Evolutionary conservation across 257 asterid species (phyloP).

Genomic region (Capsicum chinense): DNA sequence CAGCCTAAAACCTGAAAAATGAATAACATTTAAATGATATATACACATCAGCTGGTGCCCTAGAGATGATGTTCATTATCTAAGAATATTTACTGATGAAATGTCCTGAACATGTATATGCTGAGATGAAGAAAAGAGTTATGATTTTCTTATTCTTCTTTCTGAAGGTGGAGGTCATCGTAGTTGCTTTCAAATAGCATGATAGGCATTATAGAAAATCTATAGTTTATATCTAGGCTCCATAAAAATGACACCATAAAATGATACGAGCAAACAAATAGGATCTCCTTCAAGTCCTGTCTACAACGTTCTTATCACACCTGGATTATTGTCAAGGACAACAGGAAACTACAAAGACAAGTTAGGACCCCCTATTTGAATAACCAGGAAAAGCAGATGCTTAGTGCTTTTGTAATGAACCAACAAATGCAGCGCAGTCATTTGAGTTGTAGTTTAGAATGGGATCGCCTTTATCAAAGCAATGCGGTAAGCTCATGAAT

Average conservation of each 20-base stretch:
- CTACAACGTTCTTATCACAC: background rate
- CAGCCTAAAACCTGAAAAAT: background rate
- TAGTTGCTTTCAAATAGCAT: background rate
- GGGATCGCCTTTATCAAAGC: background rate
- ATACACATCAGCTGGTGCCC: background rate
- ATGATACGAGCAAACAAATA: background rate
- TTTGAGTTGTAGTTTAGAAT: background rate
- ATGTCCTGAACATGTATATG: background rate
- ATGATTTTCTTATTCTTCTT: background rate
- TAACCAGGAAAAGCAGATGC: background rate
- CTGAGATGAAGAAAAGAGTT: background rate
- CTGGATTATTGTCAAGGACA: background rate
- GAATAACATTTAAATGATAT: background rate
- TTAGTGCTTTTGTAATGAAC: background rate
- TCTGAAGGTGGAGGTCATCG: background rate
- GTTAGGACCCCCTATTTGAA: background rate
- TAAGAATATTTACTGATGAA: background rate
- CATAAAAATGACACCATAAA: background rate
- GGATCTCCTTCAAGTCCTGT: background rate
- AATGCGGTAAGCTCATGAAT: background rate
- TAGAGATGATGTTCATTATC: background rate
- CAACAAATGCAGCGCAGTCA: background rate
- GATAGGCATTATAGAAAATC: background rate
- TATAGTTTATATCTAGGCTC: background rate
- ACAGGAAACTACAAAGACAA: background rate